Evolutionary conservation across 202 grass and related monocot genomes (phyloP).

Genomic region (Musa balbisiana): DNA sequence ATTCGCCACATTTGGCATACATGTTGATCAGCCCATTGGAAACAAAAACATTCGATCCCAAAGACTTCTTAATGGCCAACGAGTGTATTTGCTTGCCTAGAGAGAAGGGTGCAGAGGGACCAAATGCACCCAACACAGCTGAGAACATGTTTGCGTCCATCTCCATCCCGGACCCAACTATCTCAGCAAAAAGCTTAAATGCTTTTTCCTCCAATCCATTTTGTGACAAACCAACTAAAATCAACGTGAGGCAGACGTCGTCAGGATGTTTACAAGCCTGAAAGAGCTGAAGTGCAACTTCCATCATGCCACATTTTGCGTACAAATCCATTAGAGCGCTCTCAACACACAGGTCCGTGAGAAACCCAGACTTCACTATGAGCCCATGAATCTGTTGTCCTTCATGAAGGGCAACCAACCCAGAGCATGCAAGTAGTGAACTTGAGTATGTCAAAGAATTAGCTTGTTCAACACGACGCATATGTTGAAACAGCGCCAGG

Average conservation of each 20-base stretch:
- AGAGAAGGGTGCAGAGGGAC: slow-evolving; percentile 46
- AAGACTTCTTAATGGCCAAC: slow-evolving; percentile 41
- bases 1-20: slow-evolving; percentile 72
- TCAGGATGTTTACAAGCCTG: slow-evolving; percentile 42
- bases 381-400: slow-evolving; percentile 73
- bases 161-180: slow-evolving; percentile 26
- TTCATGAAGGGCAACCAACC: slow-evolving; percentile 38
- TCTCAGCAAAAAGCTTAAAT: slow-evolving; percentile 46
- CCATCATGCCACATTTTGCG: slow-evolving; percentile 67
- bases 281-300: slow-evolving; percentile 59
- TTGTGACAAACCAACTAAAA: slow-evolving; percentile 68
- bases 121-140: slow-evolving; percentile 66
- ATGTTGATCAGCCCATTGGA: slow-evolving; percentile 78
- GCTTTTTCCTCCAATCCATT: slow-evolving; percentile 57
- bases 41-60: slow-evolving; percentile 43
- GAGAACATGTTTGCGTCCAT: slow-evolving; percentile 63
- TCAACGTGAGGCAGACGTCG: slow-evolving; percentile 54
- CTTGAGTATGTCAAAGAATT: slow-evolving; percentile 55
- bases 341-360: slow-evolving; percentile 39
- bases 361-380: slow-evolving; percentile 49
- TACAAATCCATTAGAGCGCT: slow-evolving; percentile 74
- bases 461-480: slow-evolving; percentile 40
- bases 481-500: slow-evolving; percentile 42
- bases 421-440: slow-evolving; percentile 51
- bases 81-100: slow-evolving; percentile 80